Conservation (phyloP, 1,139 yeast genomes). For the Yamadazyma siamensis region DNA sequence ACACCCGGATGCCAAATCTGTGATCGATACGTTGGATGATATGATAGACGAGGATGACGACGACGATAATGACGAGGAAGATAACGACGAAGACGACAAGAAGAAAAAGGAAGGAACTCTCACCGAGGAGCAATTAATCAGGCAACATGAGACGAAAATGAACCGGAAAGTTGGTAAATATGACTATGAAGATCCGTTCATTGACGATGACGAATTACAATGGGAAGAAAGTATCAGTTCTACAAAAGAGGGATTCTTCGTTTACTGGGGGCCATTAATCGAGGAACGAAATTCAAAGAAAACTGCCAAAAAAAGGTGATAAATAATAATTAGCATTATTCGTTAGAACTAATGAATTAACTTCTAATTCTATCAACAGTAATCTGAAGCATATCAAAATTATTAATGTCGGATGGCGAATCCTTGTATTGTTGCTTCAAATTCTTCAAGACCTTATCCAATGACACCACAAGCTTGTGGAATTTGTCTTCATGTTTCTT, state of each 20-base stretch:
- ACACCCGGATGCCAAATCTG: constrained; percentile 65
- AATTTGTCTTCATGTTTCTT: constrained; percentile 18
- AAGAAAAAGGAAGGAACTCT: constrained; percentile 40
- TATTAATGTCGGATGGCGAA: constrained; percentile 24
- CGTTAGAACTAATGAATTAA: background rate
- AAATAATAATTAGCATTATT: constrained; percentile 3
- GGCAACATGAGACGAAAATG: constrained; percentile 44
- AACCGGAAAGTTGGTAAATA: constrained; percentile 82
- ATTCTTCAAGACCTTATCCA: constrained; percentile 12
- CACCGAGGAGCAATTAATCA: constrained; percentile 45
- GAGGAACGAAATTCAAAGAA: constrained; percentile 45
- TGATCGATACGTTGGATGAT: constrained; percentile 60
- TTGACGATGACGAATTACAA: constrained; percentile 87
- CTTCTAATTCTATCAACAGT: constrained; percentile 36
- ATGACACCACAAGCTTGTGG: constrained; percentile 17
- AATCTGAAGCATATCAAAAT: constrained; percentile 35
- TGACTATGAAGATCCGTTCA: constrained; percentile 91
- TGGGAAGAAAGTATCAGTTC: constrained; percentile 94
- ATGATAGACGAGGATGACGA: constrained; percentile 56
- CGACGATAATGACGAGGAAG: constrained; percentile 29
- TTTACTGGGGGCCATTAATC: constrained; percentile 88
- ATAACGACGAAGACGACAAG: constrained; percentile 18
- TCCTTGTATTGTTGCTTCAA: constrained; percentile 10
- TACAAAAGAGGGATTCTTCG: constrained; percentile 94
- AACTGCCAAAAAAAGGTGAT: constrained; percentile 11